These are phyloP conservation scores for Colletotrichum chrysophilum DNA, from an alignment of 2,329 filamentous ascomycete species.

Conservation along the genomic window DNA sequence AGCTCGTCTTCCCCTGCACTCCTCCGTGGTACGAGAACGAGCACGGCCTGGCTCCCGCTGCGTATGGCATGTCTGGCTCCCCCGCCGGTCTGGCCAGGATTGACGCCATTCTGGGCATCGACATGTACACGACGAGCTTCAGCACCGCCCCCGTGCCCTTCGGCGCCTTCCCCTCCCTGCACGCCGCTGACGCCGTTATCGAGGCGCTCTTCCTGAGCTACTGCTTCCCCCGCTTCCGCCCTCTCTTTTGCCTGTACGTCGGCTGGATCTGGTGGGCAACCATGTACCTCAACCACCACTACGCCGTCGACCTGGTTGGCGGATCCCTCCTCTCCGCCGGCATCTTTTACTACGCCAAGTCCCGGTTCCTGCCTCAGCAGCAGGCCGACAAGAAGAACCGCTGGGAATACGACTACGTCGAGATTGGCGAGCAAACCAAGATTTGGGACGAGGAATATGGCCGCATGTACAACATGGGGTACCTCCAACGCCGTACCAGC, in stretches of 20 bases:
- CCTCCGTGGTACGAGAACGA: slow-evolving; percentile 97
- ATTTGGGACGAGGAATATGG: slow-evolving; percentile 51
- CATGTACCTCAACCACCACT: slow-evolving; percentile 98
- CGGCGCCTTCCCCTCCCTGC: slow-evolving; percentile 91
- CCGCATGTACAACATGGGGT: slow-evolving; percentile 50
- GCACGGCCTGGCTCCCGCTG: slow-evolving; percentile 87
- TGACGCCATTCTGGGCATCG: slow-evolving; percentile 87
- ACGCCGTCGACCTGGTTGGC: slow-evolving; percentile 89
- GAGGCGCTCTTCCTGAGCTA: slow-evolving; percentile 94
- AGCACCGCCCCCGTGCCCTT: slow-evolving; percentile 91
- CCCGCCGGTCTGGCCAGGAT: slow-evolving; percentile 89
- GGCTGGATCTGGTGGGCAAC: slow-evolving; percentile 98
- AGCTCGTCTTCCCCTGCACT: slow-evolving; percentile 90
- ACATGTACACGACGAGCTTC: slow-evolving; percentile 93
- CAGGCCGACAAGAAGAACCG: slow-evolving; percentile 86
- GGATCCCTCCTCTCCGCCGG: slow-evolving; percentile 80
- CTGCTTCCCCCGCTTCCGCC: slow-evolving; percentile 83
- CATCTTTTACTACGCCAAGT: slow-evolving; percentile 82
- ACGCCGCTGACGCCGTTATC: slow-evolving; percentile 87
- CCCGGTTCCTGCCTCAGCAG: slow-evolving; percentile 80
- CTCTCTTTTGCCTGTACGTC: slow-evolving; percentile 82
- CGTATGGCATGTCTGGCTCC: slow-evolving; percentile 89
- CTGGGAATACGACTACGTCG: slow-evolving; percentile 96
- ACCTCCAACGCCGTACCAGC: slow-evolving; percentile 46
- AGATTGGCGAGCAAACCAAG: slow-evolving; percentile 70